Evolutionary conservation across 345 rosid genomes (phyloP), one percentile per base, ranked within the genome.

Genomic region (Chamaenerion angustifolium): DNA sequence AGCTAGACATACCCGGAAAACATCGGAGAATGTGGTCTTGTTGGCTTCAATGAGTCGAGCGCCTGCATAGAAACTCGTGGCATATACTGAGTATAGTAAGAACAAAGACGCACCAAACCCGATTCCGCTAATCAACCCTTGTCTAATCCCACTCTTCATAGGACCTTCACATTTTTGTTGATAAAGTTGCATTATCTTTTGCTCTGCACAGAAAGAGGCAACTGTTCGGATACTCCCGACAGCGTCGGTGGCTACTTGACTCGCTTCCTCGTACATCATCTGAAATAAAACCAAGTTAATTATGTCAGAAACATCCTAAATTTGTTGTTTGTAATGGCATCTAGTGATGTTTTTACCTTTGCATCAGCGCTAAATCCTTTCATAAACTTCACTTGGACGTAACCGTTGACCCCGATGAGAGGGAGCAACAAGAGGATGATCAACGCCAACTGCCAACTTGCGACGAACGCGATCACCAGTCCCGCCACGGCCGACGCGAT

Each of bases 191-290:
- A 82, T 85, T 55, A 82, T 79, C 64, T 72, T 88, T 59, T 85
- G 87, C 57, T 85, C 97, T 0, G 85, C 84, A 60, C 95, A 82
- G 65, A 78, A 88, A 6, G 95, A 88, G 43, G 95, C 84, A 44
- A 88, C 88, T 8, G 97, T 82, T 68, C 97, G 75, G 50, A 85
- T 85, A 49, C 93, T 82, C 52, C 93, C 89, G 1, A 85, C 89
- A 4, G 95, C 97, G 48, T 85, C 95, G 12, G 66, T 74, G 1
- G 97, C 97, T 40, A 88, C 87, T 69, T 88, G 93, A 62, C 95
- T 85, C 15, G 95, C 95, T 69, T 88, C 87, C 70, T 82, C 95
- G 10, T 85, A 88, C 93, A 70, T 80, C 68, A 58, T 61, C 93
- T 85, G 80, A 59, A 69, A 46, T 23, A 35, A 59, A 48, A 52